phyloP scores from a whole-genome alignment of 73 alveolate genomes.

The Diophrys sp. region DNA sequence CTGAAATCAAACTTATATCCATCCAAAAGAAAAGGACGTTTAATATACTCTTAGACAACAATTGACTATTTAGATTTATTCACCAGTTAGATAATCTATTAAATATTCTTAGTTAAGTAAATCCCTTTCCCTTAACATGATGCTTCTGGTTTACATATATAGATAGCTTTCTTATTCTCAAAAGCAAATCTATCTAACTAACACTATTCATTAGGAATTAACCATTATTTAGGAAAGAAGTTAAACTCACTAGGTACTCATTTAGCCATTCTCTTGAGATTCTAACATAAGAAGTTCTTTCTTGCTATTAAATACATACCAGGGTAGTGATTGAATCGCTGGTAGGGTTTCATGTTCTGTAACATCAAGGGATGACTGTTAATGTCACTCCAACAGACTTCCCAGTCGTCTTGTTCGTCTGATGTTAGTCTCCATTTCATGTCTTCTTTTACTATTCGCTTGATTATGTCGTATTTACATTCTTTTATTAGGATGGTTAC shows the following conservation, averaged over 20 bases:
- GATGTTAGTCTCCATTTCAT: conserved; percentile 1
- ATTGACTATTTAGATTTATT: conserved; percentile 37
- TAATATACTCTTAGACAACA: conserved; percentile 50
- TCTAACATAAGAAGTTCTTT: conserved; percentile 73
- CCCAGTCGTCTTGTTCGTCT: conserved; percentile 5
- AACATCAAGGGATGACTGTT: conserved; percentile 33
- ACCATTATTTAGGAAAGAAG: conserved; percentile 76
- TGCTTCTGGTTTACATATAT: conserved; percentile 64
- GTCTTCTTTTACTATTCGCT: not conserved
- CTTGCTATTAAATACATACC: conserved; percentile 79
- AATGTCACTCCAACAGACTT: conserved; percentile 22
- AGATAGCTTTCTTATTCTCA: conserved; percentile 23
- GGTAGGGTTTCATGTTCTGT: conserved; percentile 29
- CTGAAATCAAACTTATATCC: conserved; percentile 51
- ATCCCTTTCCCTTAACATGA: conserved; percentile 66
- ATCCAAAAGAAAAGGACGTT: conserved; percentile 44
- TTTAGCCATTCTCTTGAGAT: conserved; percentile 64
- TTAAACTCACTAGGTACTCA: conserved; percentile 60
- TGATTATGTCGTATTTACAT: not conserved
- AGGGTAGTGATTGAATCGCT: conserved; percentile 80
- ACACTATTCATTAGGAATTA: conserved; percentile 70
- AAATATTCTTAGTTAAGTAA: conserved; percentile 48
- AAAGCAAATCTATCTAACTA: conserved; percentile 43
- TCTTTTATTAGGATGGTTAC: not conserved
- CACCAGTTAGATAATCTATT: conserved; percentile 42